Conservation (phyloP, 441 rosid genomes). For the Syzygium syzygioides region DNA sequence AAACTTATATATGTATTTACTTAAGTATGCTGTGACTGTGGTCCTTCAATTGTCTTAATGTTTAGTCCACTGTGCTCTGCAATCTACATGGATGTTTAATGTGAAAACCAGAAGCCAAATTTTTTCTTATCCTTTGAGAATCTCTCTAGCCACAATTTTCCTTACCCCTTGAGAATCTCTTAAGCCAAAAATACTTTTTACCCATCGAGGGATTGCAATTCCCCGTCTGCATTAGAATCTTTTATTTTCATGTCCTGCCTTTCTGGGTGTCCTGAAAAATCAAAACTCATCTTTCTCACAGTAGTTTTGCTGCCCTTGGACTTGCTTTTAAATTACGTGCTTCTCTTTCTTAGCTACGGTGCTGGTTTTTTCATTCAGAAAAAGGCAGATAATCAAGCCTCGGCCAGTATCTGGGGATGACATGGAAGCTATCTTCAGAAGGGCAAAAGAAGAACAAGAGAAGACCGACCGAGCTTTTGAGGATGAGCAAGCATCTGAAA, state of each 20-base stretch:
- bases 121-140: background rate
- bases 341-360: background rate
- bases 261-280: background rate
- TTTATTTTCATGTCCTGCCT: background rate
- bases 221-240: background rate
- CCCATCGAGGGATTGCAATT: background rate
- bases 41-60: background rate
- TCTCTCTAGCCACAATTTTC: background rate
- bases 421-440: slow-evolving; percentile 60
- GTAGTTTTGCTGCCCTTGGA: background rate
- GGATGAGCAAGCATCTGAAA: slow-evolving; percentile 33
- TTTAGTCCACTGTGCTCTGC: background rate
- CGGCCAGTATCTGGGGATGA: slow-evolving; percentile 61
- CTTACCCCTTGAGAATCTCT: background rate
- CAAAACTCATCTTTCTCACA: background rate
- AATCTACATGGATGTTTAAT: background rate
- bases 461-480: slow-evolving; percentile 51
- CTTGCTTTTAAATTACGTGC: background rate
- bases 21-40: background rate
- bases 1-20: background rate
- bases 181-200: background rate
- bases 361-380: slow-evolving; percentile 28
- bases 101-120: background rate
- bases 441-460: slow-evolving; percentile 75
- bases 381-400: slow-evolving; percentile 69